phyloP scores from a whole-genome alignment of 768 basidiomycete genomes.

The Podaxis pistillaris region DNA sequence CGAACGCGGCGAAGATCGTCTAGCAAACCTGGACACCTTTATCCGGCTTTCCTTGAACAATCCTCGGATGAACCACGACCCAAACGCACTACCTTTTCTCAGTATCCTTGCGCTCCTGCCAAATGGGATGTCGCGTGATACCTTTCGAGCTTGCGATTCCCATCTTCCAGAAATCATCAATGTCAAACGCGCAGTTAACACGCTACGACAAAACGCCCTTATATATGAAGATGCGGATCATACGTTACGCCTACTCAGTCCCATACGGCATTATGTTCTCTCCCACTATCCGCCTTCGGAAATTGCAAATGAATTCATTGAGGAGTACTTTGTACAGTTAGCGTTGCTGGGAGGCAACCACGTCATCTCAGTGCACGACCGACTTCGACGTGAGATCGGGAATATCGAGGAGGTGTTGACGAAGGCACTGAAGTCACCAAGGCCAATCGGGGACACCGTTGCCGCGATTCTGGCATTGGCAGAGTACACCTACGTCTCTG shows the following conservation, averaged over 20 bases:
- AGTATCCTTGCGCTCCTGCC: constrained; percentile 29
- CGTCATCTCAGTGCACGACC: constrained; percentile 15
- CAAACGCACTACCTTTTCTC: constrained; percentile 25
- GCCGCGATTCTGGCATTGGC: constrained; percentile 23
- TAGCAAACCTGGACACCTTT: constrained; percentile 29
- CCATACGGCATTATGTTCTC: constrained; percentile 25
- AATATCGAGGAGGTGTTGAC: constrained; percentile 26
- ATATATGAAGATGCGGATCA: constrained; percentile 22
- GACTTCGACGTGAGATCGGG: constrained; percentile 22
- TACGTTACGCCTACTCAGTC: constrained; percentile 25
- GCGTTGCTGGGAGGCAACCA: constrained; percentile 16
- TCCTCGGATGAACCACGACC: constrained; percentile 24
- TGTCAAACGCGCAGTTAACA: constrained; percentile 24
- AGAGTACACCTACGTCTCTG: constrained; percentile 24
- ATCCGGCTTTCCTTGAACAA: constrained; percentile 30
- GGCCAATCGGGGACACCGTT: constrained; percentile 18
- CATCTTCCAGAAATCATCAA: constrained; percentile 21
- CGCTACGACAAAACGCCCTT: constrained; percentile 26
- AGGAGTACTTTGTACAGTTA: constrained; percentile 23
- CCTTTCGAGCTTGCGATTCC: constrained; percentile 17
- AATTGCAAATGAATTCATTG: constrained; percentile 20
- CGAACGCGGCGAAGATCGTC: constrained; percentile 25
- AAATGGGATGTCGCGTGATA: constrained; percentile 24
- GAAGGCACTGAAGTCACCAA: constrained; percentile 16
- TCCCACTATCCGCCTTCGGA: constrained; percentile 22